Percentiles rank a stretch among this genome's conserved stretches.
These are phyloP conservation scores for Mrakia blollopis DNA, from an alignment of 768 basidiomycete genomes.

Conservation along the genomic window DNA sequence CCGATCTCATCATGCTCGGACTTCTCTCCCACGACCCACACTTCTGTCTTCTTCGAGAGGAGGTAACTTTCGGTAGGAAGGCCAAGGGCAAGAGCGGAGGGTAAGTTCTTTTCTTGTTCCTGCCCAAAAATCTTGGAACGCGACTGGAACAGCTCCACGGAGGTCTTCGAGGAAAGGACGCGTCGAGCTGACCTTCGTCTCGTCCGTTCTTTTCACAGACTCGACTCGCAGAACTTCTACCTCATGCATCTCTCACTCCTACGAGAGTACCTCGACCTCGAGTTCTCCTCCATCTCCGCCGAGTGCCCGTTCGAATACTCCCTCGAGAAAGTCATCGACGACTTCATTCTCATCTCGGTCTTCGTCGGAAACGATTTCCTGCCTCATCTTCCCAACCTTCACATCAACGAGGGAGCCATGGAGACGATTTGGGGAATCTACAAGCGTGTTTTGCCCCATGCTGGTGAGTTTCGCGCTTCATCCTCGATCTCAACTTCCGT, in stretches of 20 bases:
- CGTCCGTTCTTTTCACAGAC: constrained; percentile 38
- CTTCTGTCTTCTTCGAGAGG: constrained; percentile 93
- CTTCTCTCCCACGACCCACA: constrained; percentile 96
- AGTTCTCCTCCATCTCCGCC: constrained; percentile 58
- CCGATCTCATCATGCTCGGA: constrained; percentile 97
- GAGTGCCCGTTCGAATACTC: constrained; percentile 71
- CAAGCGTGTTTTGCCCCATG: constrained; percentile 73
- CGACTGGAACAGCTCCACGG: too few relatives aligned
- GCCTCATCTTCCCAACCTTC: constrained; percentile 90
- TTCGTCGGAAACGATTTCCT: constrained; percentile 98
- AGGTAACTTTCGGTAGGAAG: constrained; percentile 92
- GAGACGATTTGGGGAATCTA: constrained; percentile 92
- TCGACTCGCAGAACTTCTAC: constrained; percentile 86
- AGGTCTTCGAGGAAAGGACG: background rate
- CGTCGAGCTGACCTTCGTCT: background rate
- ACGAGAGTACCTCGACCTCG: constrained; percentile 95
- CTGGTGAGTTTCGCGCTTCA: constrained; percentile 45
- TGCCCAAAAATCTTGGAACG: too few relatives aligned
- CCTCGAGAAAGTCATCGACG: constrained; percentile 92
- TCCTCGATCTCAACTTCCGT: too few relatives aligned
- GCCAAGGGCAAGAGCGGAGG: constrained; percentile 60
- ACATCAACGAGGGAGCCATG: constrained; percentile 95
- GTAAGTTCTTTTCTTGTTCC: constrained; percentile 45
- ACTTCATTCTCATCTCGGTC: constrained; percentile 92
- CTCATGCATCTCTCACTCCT: constrained; percentile 88